phyloP scores from a whole-genome alignment of 2,329 filamentous ascomycete species.

The Cladosporium oxysporum region DNA sequence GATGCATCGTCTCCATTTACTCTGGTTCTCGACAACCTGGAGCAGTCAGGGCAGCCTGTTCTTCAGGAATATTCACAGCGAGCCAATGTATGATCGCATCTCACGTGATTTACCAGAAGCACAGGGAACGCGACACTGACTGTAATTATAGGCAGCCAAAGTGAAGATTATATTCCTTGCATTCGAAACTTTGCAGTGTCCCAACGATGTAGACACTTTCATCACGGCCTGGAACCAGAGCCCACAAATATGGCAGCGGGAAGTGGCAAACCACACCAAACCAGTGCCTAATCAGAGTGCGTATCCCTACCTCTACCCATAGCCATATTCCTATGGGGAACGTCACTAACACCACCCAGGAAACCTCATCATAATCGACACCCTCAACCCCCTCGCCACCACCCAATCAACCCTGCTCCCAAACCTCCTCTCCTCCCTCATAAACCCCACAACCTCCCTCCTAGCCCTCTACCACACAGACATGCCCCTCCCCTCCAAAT shows the following conservation, averaged over 20 bases:
- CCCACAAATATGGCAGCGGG: slow-evolving; percentile 34
- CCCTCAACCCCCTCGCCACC: slow-evolving; percentile 67
- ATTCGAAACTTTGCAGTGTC: slow-evolving; percentile 70
- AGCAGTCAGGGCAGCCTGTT: slow-evolving; percentile 73
- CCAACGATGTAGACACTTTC: slow-evolving; percentile 66
- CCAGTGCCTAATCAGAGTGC: slow-evolving; percentile 2
- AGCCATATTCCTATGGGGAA: background rate
- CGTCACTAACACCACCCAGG: slow-evolving; percentile 40
- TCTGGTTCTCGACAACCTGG: slow-evolving; percentile 78
- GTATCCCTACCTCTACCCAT: too few relatives aligned
- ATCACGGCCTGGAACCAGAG: slow-evolving; percentile 47
- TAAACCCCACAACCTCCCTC: slow-evolving; percentile 52
- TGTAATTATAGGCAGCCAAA: slow-evolving; percentile 57
- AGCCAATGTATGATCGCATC: slow-evolving; percentile 60
- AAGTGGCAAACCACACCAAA: slow-evolving; percentile 26
- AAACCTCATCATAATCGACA: slow-evolving; percentile 77
- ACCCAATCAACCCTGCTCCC: slow-evolving; percentile 61
- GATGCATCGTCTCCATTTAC: slow-evolving; percentile 83
- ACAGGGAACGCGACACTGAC: background rate
- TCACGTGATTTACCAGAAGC: slow-evolving; percentile 23
- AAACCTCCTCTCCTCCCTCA: slow-evolving; percentile 67
- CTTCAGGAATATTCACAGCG: slow-evolving; percentile 72
- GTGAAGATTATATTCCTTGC: slow-evolving; percentile 74
- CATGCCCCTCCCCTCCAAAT: slow-evolving; percentile 58
- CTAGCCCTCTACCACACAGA: slow-evolving; percentile 83